These are phyloP conservation scores for Bullera alba DNA, from an alignment of 768 basidiomycete genomes.

Conservation along the genomic window DNA sequence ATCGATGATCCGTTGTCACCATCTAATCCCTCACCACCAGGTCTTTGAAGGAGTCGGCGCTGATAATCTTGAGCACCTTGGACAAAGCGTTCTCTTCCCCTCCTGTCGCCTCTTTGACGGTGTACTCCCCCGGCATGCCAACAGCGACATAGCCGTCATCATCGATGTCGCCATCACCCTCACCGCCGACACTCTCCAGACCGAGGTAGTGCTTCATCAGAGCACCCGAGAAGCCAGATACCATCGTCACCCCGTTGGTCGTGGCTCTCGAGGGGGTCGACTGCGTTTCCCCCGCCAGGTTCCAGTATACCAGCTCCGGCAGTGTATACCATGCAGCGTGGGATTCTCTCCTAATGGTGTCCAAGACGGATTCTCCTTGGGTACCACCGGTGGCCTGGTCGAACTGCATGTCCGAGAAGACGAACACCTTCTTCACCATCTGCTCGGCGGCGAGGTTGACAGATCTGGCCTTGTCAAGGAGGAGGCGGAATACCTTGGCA, in stretches of 20 bases:
- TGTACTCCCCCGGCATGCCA: too few species aligned
- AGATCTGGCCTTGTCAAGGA: constrained; percentile 58
- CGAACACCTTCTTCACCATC: constrained; percentile 68
- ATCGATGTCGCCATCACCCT: neutral
- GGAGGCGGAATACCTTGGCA: constrained; percentile 49
- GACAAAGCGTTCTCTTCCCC: too few species aligned
- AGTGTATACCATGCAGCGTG: constrained; percentile 60
- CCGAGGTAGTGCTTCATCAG: constrained; percentile 66
- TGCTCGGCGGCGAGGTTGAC: constrained; percentile 59
- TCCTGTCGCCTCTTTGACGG: too few species aligned
- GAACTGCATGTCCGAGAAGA: constrained; percentile 77
- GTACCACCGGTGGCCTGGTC: constrained; percentile 45
- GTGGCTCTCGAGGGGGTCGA: constrained; percentile 54
- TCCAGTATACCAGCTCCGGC: constrained; percentile 69
- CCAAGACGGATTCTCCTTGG: constrained; percentile 58
- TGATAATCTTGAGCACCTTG: too few species aligned
- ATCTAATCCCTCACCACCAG: too few species aligned
- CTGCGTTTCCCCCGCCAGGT: constrained; percentile 47
- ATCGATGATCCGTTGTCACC: too few species aligned
- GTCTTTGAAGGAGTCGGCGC: too few species aligned
- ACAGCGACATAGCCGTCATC: too few species aligned
- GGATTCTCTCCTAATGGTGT: constrained; percentile 55
- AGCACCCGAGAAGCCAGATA: constrained; percentile 64
- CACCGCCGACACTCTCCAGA: neutral
- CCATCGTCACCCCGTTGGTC: constrained; percentile 58